These are phyloP conservation scores for Trichoderma sp. DNA, from an alignment of 2,329 filamentous ascomycete genomes.

Conservation along the genomic window DNA sequence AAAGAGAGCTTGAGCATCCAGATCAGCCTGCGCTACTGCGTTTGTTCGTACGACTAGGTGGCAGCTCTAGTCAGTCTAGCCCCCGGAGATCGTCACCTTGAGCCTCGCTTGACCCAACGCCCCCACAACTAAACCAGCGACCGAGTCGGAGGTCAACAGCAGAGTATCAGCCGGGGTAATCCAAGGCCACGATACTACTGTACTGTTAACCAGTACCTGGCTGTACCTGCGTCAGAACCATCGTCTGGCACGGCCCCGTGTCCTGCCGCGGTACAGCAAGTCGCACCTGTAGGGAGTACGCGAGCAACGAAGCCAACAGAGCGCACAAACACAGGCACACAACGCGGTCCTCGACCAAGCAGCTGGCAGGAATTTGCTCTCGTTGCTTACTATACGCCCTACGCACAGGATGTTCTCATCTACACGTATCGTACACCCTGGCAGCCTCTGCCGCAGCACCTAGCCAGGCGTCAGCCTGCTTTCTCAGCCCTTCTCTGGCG, in stretches of 20 bases:
- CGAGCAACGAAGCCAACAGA: neutral
- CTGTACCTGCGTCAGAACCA: neutral
- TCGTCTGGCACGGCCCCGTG: conserved; percentile 13
- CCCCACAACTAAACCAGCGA: conserved; percentile 18
- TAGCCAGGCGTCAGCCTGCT: neutral
- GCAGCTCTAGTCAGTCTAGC: conserved; percentile 21
- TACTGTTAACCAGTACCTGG: neutral
- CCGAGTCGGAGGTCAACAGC: conserved; percentile 15
- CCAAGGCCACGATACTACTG: conserved; percentile 13
- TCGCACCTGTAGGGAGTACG: neutral
- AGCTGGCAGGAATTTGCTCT: conserved; percentile 13
- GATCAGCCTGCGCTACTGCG: neutral
- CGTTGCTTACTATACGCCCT: neutral
- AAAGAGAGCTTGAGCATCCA: neutral
- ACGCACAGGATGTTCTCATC: neutral
- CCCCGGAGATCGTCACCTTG: conserved; percentile 20
- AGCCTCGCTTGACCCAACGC: conserved; percentile 22
- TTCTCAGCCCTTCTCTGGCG: neutral
- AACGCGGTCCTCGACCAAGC: conserved; percentile 1
- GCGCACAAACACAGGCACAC: neutral
- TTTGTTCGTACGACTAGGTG: neutral
- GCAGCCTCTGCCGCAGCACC: neutral
- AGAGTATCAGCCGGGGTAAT: conserved; percentile 12
- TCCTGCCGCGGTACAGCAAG: conserved; percentile 15
- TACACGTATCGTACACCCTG: neutral